Base-by-base conservation (phyloP, 2,329 filamentous ascomycete species). In the Cytospora mali region DNA sequence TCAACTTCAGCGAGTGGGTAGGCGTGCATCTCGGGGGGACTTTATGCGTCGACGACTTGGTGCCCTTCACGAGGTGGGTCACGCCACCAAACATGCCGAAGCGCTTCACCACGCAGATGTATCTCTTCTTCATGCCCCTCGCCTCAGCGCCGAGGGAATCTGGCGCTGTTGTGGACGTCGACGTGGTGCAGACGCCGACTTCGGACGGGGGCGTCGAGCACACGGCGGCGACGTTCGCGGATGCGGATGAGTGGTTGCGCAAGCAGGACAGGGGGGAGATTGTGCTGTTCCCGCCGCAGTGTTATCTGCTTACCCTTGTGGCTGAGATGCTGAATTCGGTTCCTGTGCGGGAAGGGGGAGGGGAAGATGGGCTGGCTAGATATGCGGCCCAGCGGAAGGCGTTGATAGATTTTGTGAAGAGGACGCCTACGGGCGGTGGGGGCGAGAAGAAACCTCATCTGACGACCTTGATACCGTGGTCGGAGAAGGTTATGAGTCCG, bases 41-140 rank as follows among this genome's bases (percentile, higher is more conserved):
- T 18, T 42, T 33, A 3, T 48, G 56, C 28, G 16, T 59, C 85
- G 88, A 88, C 1, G 80, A 81, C 42, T 78, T 97, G 3, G 79
- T 91, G 9, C 92, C 93, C 0, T 97, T 96, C 72, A 97, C 93
- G 0, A 86, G 92, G 59, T 98, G 95, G 95, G 83, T 98, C 61
- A 98, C 95, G 2, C 94, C 94, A 0, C 75, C 80, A 0, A 86
- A 84, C 65, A 79, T 89, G 1, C 84, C 87, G 0, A 92, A 88
- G 69, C 85, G 95, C 52, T 99, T 96, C 77, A 92, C 91, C 0
- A 97, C 94, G 0, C 93, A 97, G 73, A 98, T 98, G 94, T 99
- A 98, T 76, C 75, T 98, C 13, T 97, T 97, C 76, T 88, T 96
- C 75, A 82, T 97, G 3, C 93, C 93, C 0, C 76, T 88, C 9